Conservation (phyloP, 306 rosid genomes). For the Fragaria iinumae region DNA sequence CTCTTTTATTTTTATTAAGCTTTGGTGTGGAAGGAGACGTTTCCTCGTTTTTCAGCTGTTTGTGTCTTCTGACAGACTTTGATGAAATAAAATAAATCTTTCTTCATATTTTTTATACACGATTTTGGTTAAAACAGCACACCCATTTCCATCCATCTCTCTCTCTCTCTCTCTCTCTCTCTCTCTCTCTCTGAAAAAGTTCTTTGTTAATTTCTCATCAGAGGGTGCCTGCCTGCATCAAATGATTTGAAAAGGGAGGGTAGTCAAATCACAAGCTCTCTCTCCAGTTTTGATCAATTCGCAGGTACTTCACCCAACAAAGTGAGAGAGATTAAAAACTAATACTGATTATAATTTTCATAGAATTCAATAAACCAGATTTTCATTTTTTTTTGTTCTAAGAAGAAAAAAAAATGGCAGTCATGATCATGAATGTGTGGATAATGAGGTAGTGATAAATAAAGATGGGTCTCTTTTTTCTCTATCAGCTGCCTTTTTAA, state of each 20-base stretch:
- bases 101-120: constrained; percentile 19
- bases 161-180: constrained; percentile 7
- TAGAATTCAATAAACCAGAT: not conserved
- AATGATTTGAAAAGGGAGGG: constrained; percentile 57
- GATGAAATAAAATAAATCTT: constrained; percentile 21
- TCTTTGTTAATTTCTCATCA: constrained; percentile 45
- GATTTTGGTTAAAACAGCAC: constrained; percentile 20
- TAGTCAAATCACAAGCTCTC: constrained; percentile 65
- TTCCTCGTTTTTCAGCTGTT: constrained; percentile 76
- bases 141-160: constrained; percentile 19
- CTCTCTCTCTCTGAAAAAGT: constrained; percentile 22
- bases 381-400: not conserved
- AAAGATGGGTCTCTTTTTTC: constrained; percentile 72
- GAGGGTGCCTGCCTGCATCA: constrained; percentile 42
- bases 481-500: constrained; percentile 34
- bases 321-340: constrained; percentile 7
- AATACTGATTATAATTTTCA: constrained; percentile 7
- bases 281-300: constrained; percentile 57
- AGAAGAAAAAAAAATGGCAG: not conserved
- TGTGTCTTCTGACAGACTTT: constrained; percentile 57
- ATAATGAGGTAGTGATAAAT: constrained; percentile 50
- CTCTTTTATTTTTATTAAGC: constrained; percentile 28
- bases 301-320: constrained; percentile 62
- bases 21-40: constrained; percentile 73
- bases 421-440: constrained; percentile 41